Conservation (phyloP, 441 rosid genomes). For the Corymbia citriodora region DNA sequence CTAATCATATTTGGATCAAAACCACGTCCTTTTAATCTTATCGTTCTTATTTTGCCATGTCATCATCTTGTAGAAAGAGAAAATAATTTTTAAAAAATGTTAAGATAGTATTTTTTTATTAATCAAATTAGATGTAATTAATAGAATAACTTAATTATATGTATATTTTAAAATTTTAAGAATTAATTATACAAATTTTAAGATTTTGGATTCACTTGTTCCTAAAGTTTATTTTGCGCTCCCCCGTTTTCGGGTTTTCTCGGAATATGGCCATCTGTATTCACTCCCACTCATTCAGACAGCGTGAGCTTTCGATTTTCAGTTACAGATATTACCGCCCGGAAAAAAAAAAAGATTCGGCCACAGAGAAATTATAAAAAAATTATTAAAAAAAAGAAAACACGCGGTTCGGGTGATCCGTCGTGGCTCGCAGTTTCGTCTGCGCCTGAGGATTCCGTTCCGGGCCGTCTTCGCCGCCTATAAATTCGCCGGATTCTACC, state of each 20-base stretch:
- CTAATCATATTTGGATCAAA: no score
- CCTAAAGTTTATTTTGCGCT: background rate
- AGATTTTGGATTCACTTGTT: no score
- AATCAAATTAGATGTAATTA: rapidly evolving
- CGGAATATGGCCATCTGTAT: background rate
- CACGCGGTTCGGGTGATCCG: background rate
- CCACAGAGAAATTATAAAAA: background rate
- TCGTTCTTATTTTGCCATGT: rapidly evolving
- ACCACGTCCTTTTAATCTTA: rapidly evolving
- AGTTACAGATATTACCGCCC: background rate
- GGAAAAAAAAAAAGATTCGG: background rate
- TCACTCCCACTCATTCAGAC: background rate
- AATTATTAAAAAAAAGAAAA: rapidly evolving
- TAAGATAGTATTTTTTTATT: no score
- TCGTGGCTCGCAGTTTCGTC: background rate
- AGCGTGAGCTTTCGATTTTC: background rate
- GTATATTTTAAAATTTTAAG: no score
- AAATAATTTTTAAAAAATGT: no score
- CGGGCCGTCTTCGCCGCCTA: background rate
- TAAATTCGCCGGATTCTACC: background rate
- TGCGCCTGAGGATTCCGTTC: background rate
- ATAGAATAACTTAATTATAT: rapidly evolving
- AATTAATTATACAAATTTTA: no score
- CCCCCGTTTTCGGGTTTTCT: background rate
- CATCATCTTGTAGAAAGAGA: rapidly evolving